Base-by-base conservation (phyloP, 441 rosid species). In the Pelargonium fulgidum region DNA sequence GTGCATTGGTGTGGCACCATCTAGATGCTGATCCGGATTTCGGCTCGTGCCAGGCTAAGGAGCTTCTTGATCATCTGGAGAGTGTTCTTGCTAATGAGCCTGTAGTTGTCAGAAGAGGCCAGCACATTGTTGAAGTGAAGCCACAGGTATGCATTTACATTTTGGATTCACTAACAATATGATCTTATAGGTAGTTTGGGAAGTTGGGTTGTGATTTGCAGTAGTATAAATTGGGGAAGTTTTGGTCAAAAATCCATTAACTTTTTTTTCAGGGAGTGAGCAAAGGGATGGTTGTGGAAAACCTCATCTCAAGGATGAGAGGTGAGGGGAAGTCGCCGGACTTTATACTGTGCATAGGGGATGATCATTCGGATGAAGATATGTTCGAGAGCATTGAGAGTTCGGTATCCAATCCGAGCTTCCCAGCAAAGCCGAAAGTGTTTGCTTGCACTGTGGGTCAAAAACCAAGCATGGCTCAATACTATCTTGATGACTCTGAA, bases 1-100 rank as follows among this genome's bases (percentile, higher is more conserved):
- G 62, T 42, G 73, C 73, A 10, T 17, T 70, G 61, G 73, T 70
- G 50, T 70, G 73, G 73, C 73, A 70, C 63, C 68, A 70, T 29
- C 62, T 45, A 41, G 68, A 70, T 0, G 68, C 73, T 1, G 73
- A 70, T 50, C 17, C 10, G 10, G 68, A 70, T 3, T 70, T 70
- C 19, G 73, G 73, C n/a, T 62, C 73, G 0, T 70, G 62, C 26
- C 73, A 70, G 50, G 68, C 73, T 33, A 70, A 70, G 45, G 73
- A 70, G 64, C 73, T 70, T 48, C 62, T 70, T 19, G 42, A 29
- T 50, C 73, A 70, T 24, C 73, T 70, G 68, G 68, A 70, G 68
- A 70, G 68, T 39, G 68, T 70, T 36, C 68, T 70, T 19, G 56
- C 68, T 2, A 63, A 64, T 39, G 68, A 63, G 68, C 68, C 68